Evolutionary conservation across 306 rosid species (phyloP), one percentile per base, ranked within the genome.

Genomic region (Senna siamea): DNA sequence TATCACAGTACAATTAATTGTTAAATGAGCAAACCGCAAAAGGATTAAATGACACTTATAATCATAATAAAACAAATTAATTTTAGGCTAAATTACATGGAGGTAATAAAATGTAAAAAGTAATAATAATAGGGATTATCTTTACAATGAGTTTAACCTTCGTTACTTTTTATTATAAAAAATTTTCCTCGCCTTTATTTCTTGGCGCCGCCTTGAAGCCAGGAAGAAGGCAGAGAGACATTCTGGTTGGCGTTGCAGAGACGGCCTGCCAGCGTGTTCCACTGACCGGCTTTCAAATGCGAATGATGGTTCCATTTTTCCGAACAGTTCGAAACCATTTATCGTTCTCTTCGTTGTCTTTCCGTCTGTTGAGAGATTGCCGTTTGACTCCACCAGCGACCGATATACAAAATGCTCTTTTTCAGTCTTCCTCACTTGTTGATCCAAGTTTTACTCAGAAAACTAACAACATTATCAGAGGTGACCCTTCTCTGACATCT

Each of bases 261-360:
- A 68, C 5, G 2, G 9, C 7, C 26, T 6, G 58, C 7, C 19
- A 20, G 56, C 60, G 47, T 19, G 6, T 47, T 20, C n/a, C 57
- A 22, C 19, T 12, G 63, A 13, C 8, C 4, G n/a, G 28, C 51
- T 40, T 18, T 1, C 62, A 7, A 43, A 43, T 47, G 71, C 53
- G 8, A 69, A 59, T 50, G 13, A 82, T 85, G 83, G 82, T 63
- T 46, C 55, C 77, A 58, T 51, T 53, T 32, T 17, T 81, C 63
- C 88, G 83, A 14, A 30, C 53, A 17, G 64, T 69, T 83, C 80
- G 86, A 17, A 82, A 75, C 70, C 69, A 79, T 38, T 43, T 35
- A 12, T 78, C 85, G 4, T 76, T 15, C 11, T 13, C 86, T 50
- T 55, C 85, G 5, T 7, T 47, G 2, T 75, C 59, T 43, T 50